Evolutionary conservation across 179 eudicot genomes (phyloP).

Genomic region (Drosera spatulata): DNA sequence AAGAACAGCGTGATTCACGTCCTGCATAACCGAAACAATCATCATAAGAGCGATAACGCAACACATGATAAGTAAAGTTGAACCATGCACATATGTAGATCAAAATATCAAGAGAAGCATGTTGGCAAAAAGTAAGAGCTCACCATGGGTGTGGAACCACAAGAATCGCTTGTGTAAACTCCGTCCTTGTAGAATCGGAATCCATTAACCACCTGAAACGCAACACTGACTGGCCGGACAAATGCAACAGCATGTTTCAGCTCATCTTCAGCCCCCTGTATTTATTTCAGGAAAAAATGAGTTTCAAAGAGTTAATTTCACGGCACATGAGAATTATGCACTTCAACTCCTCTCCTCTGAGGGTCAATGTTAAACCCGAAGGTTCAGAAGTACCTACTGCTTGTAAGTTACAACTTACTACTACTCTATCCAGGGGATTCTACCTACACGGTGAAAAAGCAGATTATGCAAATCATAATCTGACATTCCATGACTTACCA

Average conservation of each 20-base stretch:
- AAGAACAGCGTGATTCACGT: slow-evolving; percentile 99
- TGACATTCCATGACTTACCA: slow-evolving; percentile 27
- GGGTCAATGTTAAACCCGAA: too few relatives aligned
- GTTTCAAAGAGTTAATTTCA: background rate
- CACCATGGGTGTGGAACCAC: slow-evolving; percentile 85
- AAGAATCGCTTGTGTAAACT: slow-evolving; percentile 69
- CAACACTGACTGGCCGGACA: slow-evolving; percentile 91
- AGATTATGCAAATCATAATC: background rate
- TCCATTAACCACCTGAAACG: slow-evolving; percentile 72
- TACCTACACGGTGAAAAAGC: too few relatives aligned
- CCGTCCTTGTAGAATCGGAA: slow-evolving; percentile 68
- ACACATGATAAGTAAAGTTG: too few relatives aligned
- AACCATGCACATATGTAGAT: too few relatives aligned
- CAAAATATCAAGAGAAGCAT: background rate
- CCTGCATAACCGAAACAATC: slow-evolving; percentile 30
- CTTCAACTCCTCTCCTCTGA: too few relatives aligned
- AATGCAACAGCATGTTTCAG: slow-evolving; percentile 87
- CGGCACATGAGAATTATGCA: too few relatives aligned
- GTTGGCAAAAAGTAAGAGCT: slow-evolving; percentile 9
- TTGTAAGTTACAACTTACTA: too few relatives aligned
- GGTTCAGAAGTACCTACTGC: too few relatives aligned
- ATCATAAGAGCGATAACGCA: background rate
- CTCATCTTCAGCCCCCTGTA: slow-evolving; percentile 93
- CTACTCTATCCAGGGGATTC: too few relatives aligned
- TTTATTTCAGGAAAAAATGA: background rate